phyloP scores from a whole-genome alignment of 2,329 filamentous ascomycete species.

The Penicillium sclerotiorum region DNA sequence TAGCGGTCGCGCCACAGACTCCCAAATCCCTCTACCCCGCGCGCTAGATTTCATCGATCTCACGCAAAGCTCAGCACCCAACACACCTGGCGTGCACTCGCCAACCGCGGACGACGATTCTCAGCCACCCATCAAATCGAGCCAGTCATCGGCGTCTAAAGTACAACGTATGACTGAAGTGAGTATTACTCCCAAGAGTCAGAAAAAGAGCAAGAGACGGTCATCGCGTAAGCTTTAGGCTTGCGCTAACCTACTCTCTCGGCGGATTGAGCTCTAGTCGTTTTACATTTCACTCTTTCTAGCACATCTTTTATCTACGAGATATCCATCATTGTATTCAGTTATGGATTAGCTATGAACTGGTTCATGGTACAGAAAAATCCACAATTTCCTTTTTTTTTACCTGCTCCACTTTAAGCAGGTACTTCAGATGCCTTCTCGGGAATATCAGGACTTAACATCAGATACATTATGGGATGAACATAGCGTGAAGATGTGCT shows the following conservation, averaged over 20 bases:
- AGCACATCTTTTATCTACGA: neutral
- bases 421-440: too few species aligned
- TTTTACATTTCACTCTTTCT: neutral
- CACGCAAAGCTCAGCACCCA: conserved; percentile 7
- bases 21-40: conserved; percentile 16
- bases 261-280: neutral
- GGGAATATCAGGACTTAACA: too few species aligned
- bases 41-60: conserved; percentile 22
- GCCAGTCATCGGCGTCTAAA: conserved; percentile 22
- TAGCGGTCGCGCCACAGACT: neutral
- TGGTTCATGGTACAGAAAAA: neutral
- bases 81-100: neutral
- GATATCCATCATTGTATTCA: conserved; percentile 7
- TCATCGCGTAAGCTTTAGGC: conserved; percentile 11
- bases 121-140: too few species aligned
- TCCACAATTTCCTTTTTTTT: too few species aligned
- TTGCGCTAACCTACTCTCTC: neutral
- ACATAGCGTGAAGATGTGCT: too few species aligned
- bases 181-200: conserved; percentile 2
- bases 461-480: too few species aligned
- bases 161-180: conserved; percentile 23
- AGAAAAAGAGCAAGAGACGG: conserved; percentile 18
- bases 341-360: neutral
- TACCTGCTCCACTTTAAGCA: too few species aligned
- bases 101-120: too few species aligned